These are phyloP conservation scores for Fraxinus ornus DNA, from an alignment of 305 asterid species.

Conservation along the genomic window DNA sequence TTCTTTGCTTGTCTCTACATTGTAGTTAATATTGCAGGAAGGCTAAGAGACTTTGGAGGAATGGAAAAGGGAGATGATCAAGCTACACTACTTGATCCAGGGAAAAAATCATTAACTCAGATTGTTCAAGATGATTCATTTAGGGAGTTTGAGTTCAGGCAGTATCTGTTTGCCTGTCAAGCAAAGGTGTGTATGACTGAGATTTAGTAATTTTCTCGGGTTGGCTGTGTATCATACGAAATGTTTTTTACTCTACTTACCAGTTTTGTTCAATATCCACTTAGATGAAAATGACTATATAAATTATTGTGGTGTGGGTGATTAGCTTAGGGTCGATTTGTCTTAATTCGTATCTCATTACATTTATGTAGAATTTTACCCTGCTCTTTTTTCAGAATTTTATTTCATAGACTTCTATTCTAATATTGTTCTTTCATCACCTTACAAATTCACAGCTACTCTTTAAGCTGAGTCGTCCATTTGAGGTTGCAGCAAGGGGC, in stretches of 20 bases:
- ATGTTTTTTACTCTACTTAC: slow-evolving; percentile 10
- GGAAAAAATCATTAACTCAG: slow-evolving; percentile 66
- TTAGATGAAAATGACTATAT: slow-evolving; percentile 17
- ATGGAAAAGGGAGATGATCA: slow-evolving; percentile 84
- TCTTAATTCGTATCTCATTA: neutral
- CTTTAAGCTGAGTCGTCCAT: slow-evolving; percentile 84
- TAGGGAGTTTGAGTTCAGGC: slow-evolving; percentile 96
- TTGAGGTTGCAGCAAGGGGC: slow-evolving; percentile 95
- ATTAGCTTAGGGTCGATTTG: slow-evolving; percentile 6
- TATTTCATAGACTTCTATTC: slow-evolving; percentile 24
- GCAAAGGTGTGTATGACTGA: slow-evolving; percentile 67
- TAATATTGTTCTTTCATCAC: slow-evolving; percentile 32
- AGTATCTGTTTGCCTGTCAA: slow-evolving; percentile 96
- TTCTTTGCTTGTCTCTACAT: slow-evolving; percentile 30
- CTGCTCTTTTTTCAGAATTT: slow-evolving; percentile 21
- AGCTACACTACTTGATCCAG: slow-evolving; percentile 81
- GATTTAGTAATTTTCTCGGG: slow-evolving; percentile 26
- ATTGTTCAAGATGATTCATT: slow-evolving; percentile 92
- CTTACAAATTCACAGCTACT: slow-evolving; percentile 60
- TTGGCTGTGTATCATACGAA: slow-evolving; percentile 26
- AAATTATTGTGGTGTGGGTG: neutral
- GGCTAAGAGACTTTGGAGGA: slow-evolving; percentile 88
- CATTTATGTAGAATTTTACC: slow-evolving; percentile 5
- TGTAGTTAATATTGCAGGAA: slow-evolving; percentile 70
- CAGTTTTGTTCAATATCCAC: slow-evolving; percentile 18